Evolutionary conservation across 768 basidiomycete genomes (phyloP).

Genomic region (Pisolithus sp.): DNA sequence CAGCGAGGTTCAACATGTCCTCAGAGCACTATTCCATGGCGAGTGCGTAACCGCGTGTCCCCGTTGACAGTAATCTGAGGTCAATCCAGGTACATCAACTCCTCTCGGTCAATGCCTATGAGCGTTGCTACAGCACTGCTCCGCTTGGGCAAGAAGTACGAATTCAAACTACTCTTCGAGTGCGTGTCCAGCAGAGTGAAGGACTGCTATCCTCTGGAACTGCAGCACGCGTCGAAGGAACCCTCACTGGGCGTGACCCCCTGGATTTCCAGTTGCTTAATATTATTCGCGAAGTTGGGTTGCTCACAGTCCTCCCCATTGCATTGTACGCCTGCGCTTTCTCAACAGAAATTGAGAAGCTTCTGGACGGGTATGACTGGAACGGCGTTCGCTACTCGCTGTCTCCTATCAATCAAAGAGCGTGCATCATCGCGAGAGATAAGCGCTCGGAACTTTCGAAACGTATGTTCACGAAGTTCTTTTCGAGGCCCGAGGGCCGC

Average conservation of each 20-base stretch:
- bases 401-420: neutral
- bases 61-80: neutral
- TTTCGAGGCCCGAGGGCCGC: neutral
- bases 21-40: constrained; percentile 16
- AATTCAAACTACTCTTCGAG: constrained; percentile 1
- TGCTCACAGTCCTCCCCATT: neutral
- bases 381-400: neutral
- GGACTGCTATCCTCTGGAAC: neutral
- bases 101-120: constrained; percentile 7
- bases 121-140: constrained; percentile 4
- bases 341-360: neutral
- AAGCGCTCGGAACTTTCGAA: neutral
- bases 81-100: constrained; percentile 5
- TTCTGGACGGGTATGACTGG: neutral
- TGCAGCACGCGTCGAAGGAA: neutral
- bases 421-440: neutral
- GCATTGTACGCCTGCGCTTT: neutral
- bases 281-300: neutral
- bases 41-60: constrained; percentile 1
- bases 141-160: constrained; percentile 15
- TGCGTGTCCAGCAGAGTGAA: constrained; percentile 7
- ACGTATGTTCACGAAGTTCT: neutral
- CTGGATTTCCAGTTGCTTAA: constrained; percentile 8
- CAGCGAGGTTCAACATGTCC: constrained; percentile 10
- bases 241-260: constrained; percentile 2